Conservation (phyloP, 148 eudicot genomes). For the Camellia granthamiana region DNA sequence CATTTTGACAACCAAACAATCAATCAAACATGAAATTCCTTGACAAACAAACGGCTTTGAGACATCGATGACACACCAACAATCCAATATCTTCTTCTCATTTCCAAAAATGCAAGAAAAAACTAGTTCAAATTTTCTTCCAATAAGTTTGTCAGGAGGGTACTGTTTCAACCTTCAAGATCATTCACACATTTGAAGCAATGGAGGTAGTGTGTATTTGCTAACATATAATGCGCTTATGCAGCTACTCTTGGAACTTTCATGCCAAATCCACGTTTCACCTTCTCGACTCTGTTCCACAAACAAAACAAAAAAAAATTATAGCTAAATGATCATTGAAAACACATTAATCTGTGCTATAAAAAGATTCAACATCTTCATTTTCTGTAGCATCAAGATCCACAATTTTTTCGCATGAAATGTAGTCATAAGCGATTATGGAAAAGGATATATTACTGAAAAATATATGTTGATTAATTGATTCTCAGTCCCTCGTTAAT, state of each 20-base stretch:
- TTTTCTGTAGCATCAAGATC: not conserved
- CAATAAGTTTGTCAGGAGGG: no score
- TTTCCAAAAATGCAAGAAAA: not conserved
- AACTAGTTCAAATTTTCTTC: no score
- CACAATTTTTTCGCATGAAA: not conserved
- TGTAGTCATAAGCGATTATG: not conserved
- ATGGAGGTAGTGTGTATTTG: not conserved
- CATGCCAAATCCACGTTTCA: constrained; percentile 94
- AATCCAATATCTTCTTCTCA: not conserved
- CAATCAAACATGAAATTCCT: not conserved
- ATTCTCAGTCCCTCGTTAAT: no score
- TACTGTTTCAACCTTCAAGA: constrained; percentile 1
- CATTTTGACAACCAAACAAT: constrained; percentile 6
- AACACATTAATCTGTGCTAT: not conserved
- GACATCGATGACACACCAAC: not conserved
- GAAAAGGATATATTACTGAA: no score
- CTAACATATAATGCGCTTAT: constrained; percentile 12
- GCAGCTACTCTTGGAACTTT: constrained; percentile 55
- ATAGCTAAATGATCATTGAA: not conserved
- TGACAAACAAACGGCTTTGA: not conserved
- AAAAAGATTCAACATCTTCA: not conserved
- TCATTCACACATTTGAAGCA: not conserved
- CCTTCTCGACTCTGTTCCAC: constrained; percentile 68
- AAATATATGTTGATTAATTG: no score
- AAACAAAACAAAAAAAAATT: not conserved